Evolutionary conservation across 768 basidiomycete genomes (phyloP), one percentile per base, ranked within the genome.

Genomic region (Piloderma croceum): DNA sequence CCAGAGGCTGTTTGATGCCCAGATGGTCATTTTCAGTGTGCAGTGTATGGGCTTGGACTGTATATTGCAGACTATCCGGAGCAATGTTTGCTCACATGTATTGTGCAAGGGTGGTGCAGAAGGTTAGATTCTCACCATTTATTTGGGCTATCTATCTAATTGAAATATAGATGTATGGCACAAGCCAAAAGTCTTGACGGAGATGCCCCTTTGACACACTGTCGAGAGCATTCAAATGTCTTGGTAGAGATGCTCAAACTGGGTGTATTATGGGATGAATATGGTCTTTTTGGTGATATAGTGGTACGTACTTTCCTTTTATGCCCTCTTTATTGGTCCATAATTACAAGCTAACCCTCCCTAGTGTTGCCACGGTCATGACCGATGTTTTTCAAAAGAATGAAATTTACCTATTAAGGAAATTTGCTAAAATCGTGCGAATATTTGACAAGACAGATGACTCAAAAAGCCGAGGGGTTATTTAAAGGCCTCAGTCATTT

Each of bases 31-130:
- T 51, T 43, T 34, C 34, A 40, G 3, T 40, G 36, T 1, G 39
- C 23, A 1, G 38, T 54, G 1, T 56, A 42, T 37, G 31, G 23
- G 3, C 31, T 49, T 13, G 50, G 52, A 6, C 56, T 53, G 1
- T 54, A 45, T 40, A 56, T 61, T 24, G 50, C 55, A 3, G 55
- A 61, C 32, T 61, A 61, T 34, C 60, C 59, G 0, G 59, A 61
- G 35, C 60, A 61, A 34, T 49, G 44, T 0, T 41, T 49, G 1
- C 23, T 53, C 1, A 34, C 49, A 0, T 37, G 53, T 20, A 49
- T 57, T 13, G 58, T 61, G 0, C 41, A 49, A 24, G 41, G 47
- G 0, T 59, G 52, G 50, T 62, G 61, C 42, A 47, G 58, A 9
- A 44, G 36, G 57, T 61, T 18, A 36, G 15, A 11, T 31, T 40